Conservation (phyloP, 768 basidiomycete genomes). For the Lactarius sp. region DNA sequence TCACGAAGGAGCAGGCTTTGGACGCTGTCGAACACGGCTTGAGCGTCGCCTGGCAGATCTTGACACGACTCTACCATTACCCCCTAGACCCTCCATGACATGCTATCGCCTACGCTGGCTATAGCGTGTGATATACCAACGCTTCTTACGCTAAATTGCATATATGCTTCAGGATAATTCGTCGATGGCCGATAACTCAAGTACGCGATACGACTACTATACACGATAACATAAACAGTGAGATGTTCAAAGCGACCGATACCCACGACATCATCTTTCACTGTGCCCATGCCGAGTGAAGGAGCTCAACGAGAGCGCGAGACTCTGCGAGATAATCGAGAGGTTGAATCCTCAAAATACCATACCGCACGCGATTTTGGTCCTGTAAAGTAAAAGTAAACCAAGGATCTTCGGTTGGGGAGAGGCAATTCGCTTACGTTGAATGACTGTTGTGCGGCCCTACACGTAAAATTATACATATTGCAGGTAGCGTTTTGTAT, state of each 20-base stretch:
- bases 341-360: constrained; percentile 59
- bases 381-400: constrained; percentile 45
- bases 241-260: not conserved
- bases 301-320: constrained; percentile 49
- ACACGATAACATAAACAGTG: constrained; percentile 6
- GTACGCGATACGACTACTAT: constrained; percentile 4
- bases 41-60: constrained; percentile 44
- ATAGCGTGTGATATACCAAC: constrained; percentile 4
- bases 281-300: constrained; percentile 56
- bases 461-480: constrained; percentile 77
- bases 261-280: constrained; percentile 18
- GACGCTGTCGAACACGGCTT: constrained; percentile 38
- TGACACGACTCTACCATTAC: constrained; percentile 50
- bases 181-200: not conserved
- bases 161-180: not conserved
- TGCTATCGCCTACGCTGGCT: not conserved
- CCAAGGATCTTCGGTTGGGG: not conserved
- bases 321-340: constrained; percentile 71
- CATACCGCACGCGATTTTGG: constrained; percentile 76
- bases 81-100: constrained; percentile 46
- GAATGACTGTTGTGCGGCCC: constrained; percentile 82
- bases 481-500: constrained; percentile 63
- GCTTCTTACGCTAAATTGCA: constrained; percentile 1
- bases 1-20: constrained; percentile 31
- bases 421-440: constrained; percentile 48